Conservation (phyloP, 805 yeast genomes). For the Zygoascus biomembranicola region DNA sequence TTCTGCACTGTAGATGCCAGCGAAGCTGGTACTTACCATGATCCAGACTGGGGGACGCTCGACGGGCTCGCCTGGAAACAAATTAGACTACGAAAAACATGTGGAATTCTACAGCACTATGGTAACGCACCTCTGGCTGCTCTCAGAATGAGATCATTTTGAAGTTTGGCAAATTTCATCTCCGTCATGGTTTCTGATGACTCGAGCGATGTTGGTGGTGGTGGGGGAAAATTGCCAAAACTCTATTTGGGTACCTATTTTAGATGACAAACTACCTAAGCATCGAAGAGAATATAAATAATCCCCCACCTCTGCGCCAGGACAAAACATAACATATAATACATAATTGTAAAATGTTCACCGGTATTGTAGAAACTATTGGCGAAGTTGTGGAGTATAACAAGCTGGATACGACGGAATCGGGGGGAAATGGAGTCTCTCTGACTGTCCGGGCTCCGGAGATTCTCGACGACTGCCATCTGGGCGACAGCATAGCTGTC, state of each 20-base stretch:
- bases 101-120: neutral
- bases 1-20: slow-evolving; percentile 1
- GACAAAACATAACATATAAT: neutral
- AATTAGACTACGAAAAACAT: neutral
- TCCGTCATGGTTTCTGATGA: neutral
- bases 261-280: neutral
- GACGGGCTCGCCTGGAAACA: slow-evolving; percentile 51
- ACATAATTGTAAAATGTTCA: slow-evolving; percentile 54
- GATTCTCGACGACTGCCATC: slow-evolving; percentile 70
- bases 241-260: neutral
- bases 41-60: slow-evolving; percentile 98
- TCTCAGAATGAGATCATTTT: slow-evolving; percentile 84
- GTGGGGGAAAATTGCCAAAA: neutral
- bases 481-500: slow-evolving; percentile 90
- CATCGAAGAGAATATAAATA: neutral
- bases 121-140: slow-evolving; percentile 62
- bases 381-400: slow-evolving; percentile 40
- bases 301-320: neutral
- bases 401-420: slow-evolving; percentile 37
- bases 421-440: slow-evolving; percentile 72
- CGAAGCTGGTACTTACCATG: slow-evolving; percentile 45
- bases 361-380: slow-evolving; percentile 84
- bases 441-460: slow-evolving; percentile 54
- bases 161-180: slow-evolving; percentile 56
- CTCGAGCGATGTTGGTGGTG: neutral